Evolutionary conservation across 345 rosid species (phyloP), one percentile per base, ranked within the genome.

Genomic region (Citrus reticulata): DNA sequence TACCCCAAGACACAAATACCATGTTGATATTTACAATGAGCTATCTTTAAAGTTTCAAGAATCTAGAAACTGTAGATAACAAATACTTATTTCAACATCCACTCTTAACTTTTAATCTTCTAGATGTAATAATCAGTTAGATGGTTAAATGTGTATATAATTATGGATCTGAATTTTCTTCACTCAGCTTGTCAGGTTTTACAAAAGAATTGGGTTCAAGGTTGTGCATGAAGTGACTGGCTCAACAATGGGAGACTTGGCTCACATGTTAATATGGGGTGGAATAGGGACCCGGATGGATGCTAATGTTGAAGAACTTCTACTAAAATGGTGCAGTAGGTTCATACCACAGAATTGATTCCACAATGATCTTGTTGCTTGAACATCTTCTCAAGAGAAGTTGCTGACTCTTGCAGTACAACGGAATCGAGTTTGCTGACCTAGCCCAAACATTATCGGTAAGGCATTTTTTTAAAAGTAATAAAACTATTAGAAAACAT

Each of bases 201-300:
- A 93, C 77, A 80, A 51, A 66, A 92, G 99, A 74, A 78, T 95
- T 40, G 98, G 96, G 80, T 95, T 95, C 80, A 73, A 88, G 80
- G 84, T 73, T 5, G 93, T 90, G 85, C 84, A 89, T 68, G 96
- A 93, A 86, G 98, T 92, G 85, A 91, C 86, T n/a, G 98, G 97
- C 16, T 91, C 96, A 24, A 87, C 91, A 25, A 75, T 92, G 19
- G 93, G 90, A 70, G 98, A 93, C 84, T 75, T 89, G 78, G 84
- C 89, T 51, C 98, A 93, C 83, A 87, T 95, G 97, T 84, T 95
- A 81, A 90, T 88, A 13, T 95, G 98, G 97, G 99, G 99, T 76
- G 99, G 98, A 16, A 81, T 93, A 17, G 96, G 98, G 60, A 95
- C 98, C 54, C 88, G 93, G 63, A 93, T 95, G 98, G 95, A 95